Base-by-base conservation (phyloP, 495 filamentous ascomycete genomes). In the Hyaloscypha finlandica region DNA sequence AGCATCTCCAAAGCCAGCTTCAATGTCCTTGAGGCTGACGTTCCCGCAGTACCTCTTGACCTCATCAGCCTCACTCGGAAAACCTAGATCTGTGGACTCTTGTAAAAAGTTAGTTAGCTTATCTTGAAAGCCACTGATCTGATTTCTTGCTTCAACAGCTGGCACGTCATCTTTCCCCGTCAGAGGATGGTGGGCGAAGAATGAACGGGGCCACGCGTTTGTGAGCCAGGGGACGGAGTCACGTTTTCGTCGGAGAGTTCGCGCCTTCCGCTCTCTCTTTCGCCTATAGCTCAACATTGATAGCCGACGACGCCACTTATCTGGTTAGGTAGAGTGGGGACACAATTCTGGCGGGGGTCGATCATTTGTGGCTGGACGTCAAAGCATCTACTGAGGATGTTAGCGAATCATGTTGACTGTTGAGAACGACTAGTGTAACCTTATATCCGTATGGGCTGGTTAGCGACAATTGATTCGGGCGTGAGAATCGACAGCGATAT, bases 161-260 rank as follows among this genome's bases (percentile, higher is more conserved):
- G 57, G 57, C 30, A 59, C 32, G 14, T 59, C 57, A 59, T 32
- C 57, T 37, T 59, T 59, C 33, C 57, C 57, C 22, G 30, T 37
- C 12, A 59, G 57, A 37, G 35, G 0, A 59, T 59, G 29, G 57
- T 37, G 57, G 57, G n/a, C n/a, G 30, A 37, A 59, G 32, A 59
- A 59, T 0, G 57, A 59, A 33, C 8, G 30, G 33, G 29, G 31
- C 57, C 57, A 59, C 8, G n/a, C 33, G 19, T 59, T 59, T 32
- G 30, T 35, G 19, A 37, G 14, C 11, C 57, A 8, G 22, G 33
- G 33, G 57, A 35, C 2, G 8, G 57, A 16, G 14, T 33, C 8
- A 4, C 33, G 57, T 35, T 20, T 37, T 37, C 30, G 19, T 59
- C 25, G 22, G 8, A 20, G 30, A 32, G 25, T 59, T 37, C 57